Evolutionary conservation across 169 alveolate genomes (phyloP).

Genomic region (Toxoplasma gondii): DNA sequence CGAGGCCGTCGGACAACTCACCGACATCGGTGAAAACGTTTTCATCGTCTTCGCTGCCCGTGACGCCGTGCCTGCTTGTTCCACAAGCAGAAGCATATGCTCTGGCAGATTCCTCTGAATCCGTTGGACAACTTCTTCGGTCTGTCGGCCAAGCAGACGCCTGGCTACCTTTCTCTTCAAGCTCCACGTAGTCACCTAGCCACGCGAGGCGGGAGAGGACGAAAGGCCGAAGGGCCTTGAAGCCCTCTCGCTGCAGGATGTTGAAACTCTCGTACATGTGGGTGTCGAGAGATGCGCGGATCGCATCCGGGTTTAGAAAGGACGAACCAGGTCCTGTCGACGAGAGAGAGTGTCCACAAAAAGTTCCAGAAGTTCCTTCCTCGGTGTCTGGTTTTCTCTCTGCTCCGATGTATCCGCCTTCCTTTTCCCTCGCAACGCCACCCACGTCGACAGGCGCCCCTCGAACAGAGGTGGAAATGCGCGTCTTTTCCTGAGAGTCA

Average conservation of each 20-base stretch:
- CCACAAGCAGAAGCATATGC: neutral
- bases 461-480: neutral
- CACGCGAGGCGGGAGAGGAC: conserved; percentile 51
- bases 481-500: too few relatives aligned
- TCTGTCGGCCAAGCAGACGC: neutral
- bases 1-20: neutral
- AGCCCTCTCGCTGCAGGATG: conserved; percentile 49
- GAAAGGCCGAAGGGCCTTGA: conserved; percentile 31
- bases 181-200: conserved; percentile 53
- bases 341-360: neutral
- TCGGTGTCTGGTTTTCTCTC: neutral
- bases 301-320: neutral
- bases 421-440: neutral
- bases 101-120: neutral
- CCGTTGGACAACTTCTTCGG: neutral
- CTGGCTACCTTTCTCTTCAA: neutral
- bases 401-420: neutral
- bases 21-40: conserved; percentile 1
- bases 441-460: neutral
- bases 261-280: conserved; percentile 25
- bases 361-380: neutral
- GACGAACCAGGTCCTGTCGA: neutral
- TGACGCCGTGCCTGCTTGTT: neutral
- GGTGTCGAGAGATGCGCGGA: conserved; percentile 40
- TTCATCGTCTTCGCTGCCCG: neutral